Evolutionary conservation across 108 stramenopile species (phyloP).

Genomic region (Discostella pseudostelligera): DNA sequence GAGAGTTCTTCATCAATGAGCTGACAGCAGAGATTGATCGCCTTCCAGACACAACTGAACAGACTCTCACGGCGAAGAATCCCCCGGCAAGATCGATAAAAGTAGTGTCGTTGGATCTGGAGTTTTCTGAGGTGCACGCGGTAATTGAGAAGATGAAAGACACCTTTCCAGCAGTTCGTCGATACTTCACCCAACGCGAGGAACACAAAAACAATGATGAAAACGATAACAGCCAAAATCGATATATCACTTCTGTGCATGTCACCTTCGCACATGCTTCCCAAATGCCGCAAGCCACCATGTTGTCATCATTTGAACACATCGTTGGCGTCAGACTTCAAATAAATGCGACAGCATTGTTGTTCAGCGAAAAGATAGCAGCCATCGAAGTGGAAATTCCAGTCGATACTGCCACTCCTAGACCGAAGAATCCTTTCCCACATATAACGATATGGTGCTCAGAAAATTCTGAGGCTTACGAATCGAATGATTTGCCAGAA

Average conservation of each 20-base stretch:
- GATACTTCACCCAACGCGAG: constrained; percentile 20
- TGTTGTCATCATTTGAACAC: constrained; percentile 18
- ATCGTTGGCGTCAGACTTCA: constrained; percentile 13
- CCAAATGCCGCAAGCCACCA: constrained; percentile 10
- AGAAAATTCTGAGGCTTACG: constrained; percentile 31
- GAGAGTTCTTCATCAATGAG: constrained; percentile 41
- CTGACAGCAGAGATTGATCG: constrained; percentile 20
- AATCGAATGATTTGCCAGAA: constrained; percentile 65
- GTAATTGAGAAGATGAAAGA: constrained; percentile 11
- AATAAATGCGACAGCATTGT: constrained; percentile 15
- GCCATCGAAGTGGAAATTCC: constrained; percentile 59
- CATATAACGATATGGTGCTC: constrained; percentile 81
- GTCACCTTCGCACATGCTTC: constrained; percentile 20
- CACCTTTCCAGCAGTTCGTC: constrained; percentile 8
- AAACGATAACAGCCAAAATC: constrained; percentile 17
- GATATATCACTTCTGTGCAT: constrained; percentile 17
- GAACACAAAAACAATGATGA: constrained; percentile 23
- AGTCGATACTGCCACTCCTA: constrained; percentile 31
- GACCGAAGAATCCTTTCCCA: constrained; percentile 55
- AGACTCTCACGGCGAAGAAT: too few relatives aligned
- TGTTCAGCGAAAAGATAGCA: constrained; percentile 37
- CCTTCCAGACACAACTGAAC: constrained; percentile 21
- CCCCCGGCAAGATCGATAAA: constrained; percentile 27
- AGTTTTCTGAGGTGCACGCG: not conserved
- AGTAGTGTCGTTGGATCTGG: constrained; percentile 57